These are phyloP conservation scores for Leptodontidium sp. DNA, from an alignment of 2,329 filamentous ascomycete genomes.

Conservation along the genomic window DNA sequence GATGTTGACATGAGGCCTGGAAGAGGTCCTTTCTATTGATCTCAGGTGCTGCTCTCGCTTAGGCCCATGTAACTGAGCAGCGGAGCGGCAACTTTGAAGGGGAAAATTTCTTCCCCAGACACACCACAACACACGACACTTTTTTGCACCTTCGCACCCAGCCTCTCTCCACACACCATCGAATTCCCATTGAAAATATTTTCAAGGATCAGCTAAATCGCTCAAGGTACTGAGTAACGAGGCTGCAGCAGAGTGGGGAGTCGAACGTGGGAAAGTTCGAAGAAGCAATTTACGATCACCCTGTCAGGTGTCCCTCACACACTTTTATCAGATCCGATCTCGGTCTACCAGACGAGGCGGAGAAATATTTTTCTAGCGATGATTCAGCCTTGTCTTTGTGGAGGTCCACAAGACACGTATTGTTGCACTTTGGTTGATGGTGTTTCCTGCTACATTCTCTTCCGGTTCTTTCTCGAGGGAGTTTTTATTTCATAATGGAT, in stretches of 20 bases:
- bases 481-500: conserved; percentile 10
- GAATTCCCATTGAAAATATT: conserved; percentile 35
- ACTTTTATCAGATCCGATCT: conserved; percentile 21
- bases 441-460: background rate
- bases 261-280: conserved; percentile 9
- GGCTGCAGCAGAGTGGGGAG: conserved; percentile 20
- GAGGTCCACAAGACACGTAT: conserved; percentile 10
- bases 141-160: conserved; percentile 21
- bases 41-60: conserved; percentile 1
- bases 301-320: conserved; percentile 13
- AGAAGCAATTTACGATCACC: conserved; percentile 18
- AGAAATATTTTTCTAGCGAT: background rate
- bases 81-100: background rate
- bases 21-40: background rate
- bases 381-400: conserved; percentile 20
- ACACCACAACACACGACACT: conserved; percentile 16
- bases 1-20: background rate
- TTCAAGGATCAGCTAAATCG: conserved; percentile 31
- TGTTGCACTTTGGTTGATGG: conserved; percentile 20
- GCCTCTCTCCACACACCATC: conserved; percentile 17
- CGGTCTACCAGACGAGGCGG: conserved; percentile 23
- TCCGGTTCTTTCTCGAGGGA: conserved; percentile 19
- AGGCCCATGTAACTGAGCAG: background rate
- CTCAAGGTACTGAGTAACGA: conserved; percentile 16
- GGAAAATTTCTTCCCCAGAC: conserved; percentile 7